Percentiles rank a stretch among this genome's conserved stretches.
These are phyloP conservation scores for Claviceps maximensis DNA, from an alignment of 2,329 filamentous ascomycete species.

Conservation along the genomic window DNA sequence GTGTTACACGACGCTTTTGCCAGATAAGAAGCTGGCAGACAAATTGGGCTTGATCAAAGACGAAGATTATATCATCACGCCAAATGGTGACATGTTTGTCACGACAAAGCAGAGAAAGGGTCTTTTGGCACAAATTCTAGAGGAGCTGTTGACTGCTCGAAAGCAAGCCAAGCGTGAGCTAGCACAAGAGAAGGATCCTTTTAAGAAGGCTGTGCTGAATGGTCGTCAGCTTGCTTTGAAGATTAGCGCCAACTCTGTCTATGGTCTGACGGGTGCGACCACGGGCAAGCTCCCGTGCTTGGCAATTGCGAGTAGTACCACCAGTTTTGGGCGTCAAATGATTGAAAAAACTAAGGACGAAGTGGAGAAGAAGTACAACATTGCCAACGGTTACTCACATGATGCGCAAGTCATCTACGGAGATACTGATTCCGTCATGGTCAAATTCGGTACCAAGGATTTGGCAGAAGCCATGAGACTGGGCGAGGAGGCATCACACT, in stretches of 20 bases:
- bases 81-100: constrained; percentile 86
- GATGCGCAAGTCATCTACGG: constrained; percentile 97
- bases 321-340: constrained; percentile 95
- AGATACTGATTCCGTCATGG: constrained; percentile 99
- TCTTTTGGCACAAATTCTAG: constrained; percentile 84
- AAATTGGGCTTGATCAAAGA: constrained; percentile 68
- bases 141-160: constrained; percentile 80
- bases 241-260: constrained; percentile 93
- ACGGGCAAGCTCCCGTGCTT: constrained; percentile 92
- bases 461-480: constrained; percentile 84
- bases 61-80: constrained; percentile 92
- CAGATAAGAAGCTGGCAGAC: constrained; percentile 54
- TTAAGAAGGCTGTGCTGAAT: constrained; percentile 96
- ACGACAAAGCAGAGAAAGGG: constrained; percentile 84
- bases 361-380: constrained; percentile 78
- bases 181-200: constrained; percentile 78
- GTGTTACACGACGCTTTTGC: constrained; percentile 84
- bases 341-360: constrained; percentile 97
- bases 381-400: constrained; percentile 87
- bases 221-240: constrained; percentile 94
- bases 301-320: constrained; percentile 91
- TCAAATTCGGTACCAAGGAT: constrained; percentile 89
- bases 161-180: constrained; percentile 91
- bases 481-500: constrained; percentile 82
- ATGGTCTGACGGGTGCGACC: constrained; percentile 91